These are phyloP conservation scores for Phytophthora multivora DNA, from an alignment of 352 stramenopile species.

Conservation along the genomic window DNA sequence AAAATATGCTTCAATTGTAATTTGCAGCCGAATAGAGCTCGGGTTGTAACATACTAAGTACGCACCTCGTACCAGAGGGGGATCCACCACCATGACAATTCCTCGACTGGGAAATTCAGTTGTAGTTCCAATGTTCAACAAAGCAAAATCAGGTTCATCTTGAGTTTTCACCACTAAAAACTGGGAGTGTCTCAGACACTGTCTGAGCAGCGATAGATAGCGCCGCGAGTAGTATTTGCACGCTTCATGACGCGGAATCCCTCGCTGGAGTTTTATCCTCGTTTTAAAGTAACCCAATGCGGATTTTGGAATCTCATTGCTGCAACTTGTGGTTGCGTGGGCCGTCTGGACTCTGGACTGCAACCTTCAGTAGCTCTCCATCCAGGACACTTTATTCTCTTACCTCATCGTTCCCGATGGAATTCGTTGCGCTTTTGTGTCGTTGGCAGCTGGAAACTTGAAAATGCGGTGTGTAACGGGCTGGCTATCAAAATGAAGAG, in stretches of 20 bases:
- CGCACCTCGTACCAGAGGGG: slow-evolving; percentile 57
- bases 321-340: slow-evolving; percentile 42
- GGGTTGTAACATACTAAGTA: slow-evolving; percentile 66
- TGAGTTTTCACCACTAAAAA: slow-evolving; percentile 27
- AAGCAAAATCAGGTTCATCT: neutral
- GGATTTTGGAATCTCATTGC: slow-evolving; percentile 30
- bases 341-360: slow-evolving; percentile 40
- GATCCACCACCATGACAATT: slow-evolving; percentile 70
- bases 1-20: slow-evolving; percentile 68
- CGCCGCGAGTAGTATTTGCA: slow-evolving; percentile 40
- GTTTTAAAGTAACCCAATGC: slow-evolving; percentile 66
- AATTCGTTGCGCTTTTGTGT: neutral
- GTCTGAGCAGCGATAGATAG: slow-evolving; percentile 47
- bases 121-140: neutral
- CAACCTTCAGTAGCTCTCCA: slow-evolving; percentile 58
- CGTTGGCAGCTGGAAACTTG: neutral
- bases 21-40: slow-evolving; percentile 37
- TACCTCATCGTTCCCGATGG: neutral
- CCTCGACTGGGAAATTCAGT: slow-evolving; percentile 13
- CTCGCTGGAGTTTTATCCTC: slow-evolving; percentile 45
- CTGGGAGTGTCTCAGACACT: no score
- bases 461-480: neutral
- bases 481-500: neutral
- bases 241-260: slow-evolving; percentile 69
- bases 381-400: slow-evolving; percentile 49